Evolutionary conservation across 75 land plant species (phyloP).

Genomic region (Chamaecyparis obtusa): DNA sequence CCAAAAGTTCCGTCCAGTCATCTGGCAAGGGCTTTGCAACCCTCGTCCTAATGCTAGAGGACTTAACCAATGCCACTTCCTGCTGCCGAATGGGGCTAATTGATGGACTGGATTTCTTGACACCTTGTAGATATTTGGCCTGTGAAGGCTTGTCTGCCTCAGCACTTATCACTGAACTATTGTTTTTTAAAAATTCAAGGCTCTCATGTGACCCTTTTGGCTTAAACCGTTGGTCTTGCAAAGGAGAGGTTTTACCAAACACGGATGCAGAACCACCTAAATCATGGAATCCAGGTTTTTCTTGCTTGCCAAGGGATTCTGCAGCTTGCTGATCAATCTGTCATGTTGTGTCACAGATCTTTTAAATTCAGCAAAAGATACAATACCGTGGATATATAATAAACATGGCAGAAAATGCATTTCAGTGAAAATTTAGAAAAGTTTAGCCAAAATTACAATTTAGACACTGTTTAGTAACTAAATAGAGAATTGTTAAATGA

Average conservation of each 20-base stretch:
- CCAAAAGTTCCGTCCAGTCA: constrained; percentile 30
- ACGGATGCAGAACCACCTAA: background rate
- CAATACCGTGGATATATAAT: background rate
- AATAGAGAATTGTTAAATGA: background rate
- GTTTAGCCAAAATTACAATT: background rate
- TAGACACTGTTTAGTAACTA: background rate
- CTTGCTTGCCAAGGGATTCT: constrained; percentile 59
- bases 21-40: constrained; percentile 10
- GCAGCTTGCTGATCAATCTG: constrained; percentile 99
- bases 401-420: background rate
- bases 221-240: constrained; percentile 47
- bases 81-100: background rate
- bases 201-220: constrained; percentile 10
- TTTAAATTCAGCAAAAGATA: background rate
- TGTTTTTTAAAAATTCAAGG: background rate
- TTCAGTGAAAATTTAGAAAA: background rate
- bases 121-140: background rate
- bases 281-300: constrained; percentile 19
- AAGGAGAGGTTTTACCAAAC: constrained; percentile 7
- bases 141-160: background rate
- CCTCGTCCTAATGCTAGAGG: background rate
- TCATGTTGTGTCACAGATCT: background rate
- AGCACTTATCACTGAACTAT: background rate
- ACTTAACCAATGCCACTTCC: background rate
- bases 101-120: constrained; percentile 1